phyloP scores from a whole-genome alignment of 306 rosid genomes.

The Pterocarpus macrocarpus region DNA sequence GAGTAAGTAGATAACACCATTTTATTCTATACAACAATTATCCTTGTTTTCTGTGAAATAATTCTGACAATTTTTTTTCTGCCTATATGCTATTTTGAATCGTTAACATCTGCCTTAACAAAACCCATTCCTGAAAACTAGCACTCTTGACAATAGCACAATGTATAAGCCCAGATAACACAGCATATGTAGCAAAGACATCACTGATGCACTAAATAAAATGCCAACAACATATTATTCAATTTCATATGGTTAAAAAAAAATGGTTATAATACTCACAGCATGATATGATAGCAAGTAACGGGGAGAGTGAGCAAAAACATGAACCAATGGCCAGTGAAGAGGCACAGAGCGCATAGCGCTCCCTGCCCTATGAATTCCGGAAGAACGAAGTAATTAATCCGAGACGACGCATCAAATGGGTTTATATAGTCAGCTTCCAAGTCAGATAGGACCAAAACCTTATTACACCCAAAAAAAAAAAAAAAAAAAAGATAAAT shows the following conservation, averaged over 20 bases:
- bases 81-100: background rate
- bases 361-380: conserved; percentile 76
- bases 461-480: conserved; percentile 49
- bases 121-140: background rate
- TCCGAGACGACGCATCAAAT: conserved; percentile 77
- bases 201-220: background rate
- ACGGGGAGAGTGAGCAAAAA: conserved; percentile 77
- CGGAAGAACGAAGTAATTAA: conserved; percentile 73
- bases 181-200: conserved; percentile 19
- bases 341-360: conserved; percentile 69
- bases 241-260: background rate
- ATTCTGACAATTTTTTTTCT: background rate
- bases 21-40: too few relatives aligned
- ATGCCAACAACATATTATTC: background rate
- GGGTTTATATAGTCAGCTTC: conserved; percentile 89
- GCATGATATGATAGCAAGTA: conserved; percentile 61
- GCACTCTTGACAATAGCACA: background rate
- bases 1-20: too few relatives aligned
- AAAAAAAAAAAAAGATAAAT: background rate
- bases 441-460: conserved; percentile 87
- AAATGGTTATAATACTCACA: conserved; percentile 58
- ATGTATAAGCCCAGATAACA: background rate
- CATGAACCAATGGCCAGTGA: conserved; percentile 91
- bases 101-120: background rate
- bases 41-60: background rate